These are phyloP conservation scores for Chenopodium album DNA, from an alignment of 148 eudicot species.

Conservation along the genomic window DNA sequence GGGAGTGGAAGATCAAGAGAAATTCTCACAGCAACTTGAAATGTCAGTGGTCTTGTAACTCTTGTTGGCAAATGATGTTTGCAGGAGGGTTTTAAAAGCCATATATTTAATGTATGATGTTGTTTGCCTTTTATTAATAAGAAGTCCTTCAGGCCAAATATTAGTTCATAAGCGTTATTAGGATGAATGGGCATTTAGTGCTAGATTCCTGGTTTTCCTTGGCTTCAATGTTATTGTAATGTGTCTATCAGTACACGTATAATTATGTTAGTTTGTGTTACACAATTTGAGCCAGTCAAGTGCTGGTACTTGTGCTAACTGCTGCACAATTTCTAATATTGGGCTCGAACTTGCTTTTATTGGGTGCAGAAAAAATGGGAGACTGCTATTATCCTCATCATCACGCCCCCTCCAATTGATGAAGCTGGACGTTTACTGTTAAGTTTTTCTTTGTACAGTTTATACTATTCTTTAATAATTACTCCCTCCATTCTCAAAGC, in stretches of 20 bases:
- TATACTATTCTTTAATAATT: not conserved
- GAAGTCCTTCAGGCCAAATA: not conserved
- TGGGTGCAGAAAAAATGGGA: constrained; percentile 67
- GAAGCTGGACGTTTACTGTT: constrained; percentile 74
- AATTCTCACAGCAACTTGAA: not conserved
- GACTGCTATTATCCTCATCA: constrained; percentile 43
- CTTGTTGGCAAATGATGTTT: not conserved
- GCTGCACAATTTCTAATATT: not conserved
- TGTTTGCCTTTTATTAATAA: not conserved
- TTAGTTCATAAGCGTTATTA: not conserved
- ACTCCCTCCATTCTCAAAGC: too few relatives aligned
- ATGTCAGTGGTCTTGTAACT: too few relatives aligned
- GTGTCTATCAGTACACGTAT: not conserved
- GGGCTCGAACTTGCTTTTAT: not conserved
- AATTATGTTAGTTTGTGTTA: not conserved
- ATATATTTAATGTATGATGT: not conserved
- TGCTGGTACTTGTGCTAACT: not conserved
- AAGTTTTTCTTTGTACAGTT: constrained; percentile 4
- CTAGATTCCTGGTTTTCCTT: not conserved
- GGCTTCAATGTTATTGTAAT: not conserved
- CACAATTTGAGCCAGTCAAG: not conserved
- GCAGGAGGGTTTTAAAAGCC: not conserved
- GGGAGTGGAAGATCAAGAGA: not conserved
- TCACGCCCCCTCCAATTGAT: constrained; percentile 91
- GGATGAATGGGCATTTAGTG: not conserved